Evolutionary conservation across 306 rosid genomes (phyloP).

Genomic region (Ziziphus jujuba): DNA sequence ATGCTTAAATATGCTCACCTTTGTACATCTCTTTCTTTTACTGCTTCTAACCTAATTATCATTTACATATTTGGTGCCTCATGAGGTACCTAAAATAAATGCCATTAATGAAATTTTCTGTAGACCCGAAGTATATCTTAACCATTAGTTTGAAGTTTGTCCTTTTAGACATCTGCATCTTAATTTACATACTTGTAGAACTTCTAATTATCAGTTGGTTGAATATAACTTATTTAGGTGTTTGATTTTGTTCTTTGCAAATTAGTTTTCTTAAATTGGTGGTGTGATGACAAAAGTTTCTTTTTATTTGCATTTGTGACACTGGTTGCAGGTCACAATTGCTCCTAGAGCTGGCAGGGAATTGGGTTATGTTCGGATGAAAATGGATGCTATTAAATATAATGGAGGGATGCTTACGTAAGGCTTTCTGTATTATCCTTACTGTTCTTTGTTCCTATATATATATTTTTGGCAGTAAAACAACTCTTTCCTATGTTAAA

Average conservation of each 20-base stretch:
- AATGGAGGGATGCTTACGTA: constrained; percentile 93
- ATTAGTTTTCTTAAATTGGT: background rate
- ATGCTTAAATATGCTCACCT: constrained; percentile 10
- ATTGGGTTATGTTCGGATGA: constrained; percentile 88
- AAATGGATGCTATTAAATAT: constrained; percentile 77
- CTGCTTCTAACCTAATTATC: background rate
- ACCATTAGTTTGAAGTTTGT: background rate
- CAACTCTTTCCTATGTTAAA: constrained; percentile 1
- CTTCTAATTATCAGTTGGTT: background rate
- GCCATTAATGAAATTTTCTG: background rate
- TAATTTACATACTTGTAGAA: constrained; percentile 6
- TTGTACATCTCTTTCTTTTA: constrained; percentile 12
- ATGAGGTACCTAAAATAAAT: background rate
- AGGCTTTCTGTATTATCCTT: constrained; percentile 23
- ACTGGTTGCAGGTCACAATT: constrained; percentile 69
- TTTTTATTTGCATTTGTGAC: background rate
- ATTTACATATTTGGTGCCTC: background rate
- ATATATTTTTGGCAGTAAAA: background rate
- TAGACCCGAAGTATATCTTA: background rate
- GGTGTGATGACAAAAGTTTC: background rate
- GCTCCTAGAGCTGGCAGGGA: constrained; percentile 99
- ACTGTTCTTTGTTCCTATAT: constrained; percentile 11
- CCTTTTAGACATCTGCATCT: background rate
- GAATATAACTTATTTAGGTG: background rate
- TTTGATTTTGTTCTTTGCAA: background rate